Conservation (phyloP, 768 basidiomycete genomes). For the Calocybe indica region DNA sequence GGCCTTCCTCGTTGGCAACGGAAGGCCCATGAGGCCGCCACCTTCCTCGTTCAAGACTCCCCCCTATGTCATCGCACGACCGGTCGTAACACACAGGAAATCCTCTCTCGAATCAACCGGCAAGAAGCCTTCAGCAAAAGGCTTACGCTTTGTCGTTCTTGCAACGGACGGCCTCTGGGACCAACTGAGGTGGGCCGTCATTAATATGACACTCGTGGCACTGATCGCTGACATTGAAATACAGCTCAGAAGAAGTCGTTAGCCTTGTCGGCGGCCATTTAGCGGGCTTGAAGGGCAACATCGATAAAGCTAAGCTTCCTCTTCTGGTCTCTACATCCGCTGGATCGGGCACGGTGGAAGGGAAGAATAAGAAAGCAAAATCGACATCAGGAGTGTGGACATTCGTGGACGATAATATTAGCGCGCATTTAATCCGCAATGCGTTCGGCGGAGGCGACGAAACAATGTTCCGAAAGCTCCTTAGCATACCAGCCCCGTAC, state of each 20-base stretch:
- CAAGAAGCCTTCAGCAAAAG: conserved; percentile 20
- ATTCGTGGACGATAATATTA: conserved; percentile 74
- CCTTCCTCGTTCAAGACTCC: conserved; percentile 74
- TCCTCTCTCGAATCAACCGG: conserved; percentile 43
- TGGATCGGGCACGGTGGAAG: conserved; percentile 55
- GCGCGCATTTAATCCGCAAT: conserved; percentile 83
- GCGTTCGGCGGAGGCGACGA: conserved; percentile 86
- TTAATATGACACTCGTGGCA: neutral
- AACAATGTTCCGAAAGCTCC: conserved; percentile 43
- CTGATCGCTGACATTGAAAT: neutral
- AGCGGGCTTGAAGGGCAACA: conserved; percentile 57
- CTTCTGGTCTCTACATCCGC: conserved; percentile 47
- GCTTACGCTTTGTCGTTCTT: conserved; percentile 75
- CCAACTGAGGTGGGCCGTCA: conserved; percentile 37
- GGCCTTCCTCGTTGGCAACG: conserved; percentile 63
- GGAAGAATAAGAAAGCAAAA: conserved; percentile 43
- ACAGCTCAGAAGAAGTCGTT: conserved; percentile 80
- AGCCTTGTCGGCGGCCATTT: conserved; percentile 81
- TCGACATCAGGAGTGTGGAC: conserved; percentile 55
- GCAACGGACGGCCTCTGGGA: conserved; percentile 88
- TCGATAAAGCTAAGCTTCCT: conserved; percentile 55
- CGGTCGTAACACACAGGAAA: conserved; percentile 76
- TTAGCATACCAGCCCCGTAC: conserved; percentile 81
- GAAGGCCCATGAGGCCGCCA: conserved; percentile 49
- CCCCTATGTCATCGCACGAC: conserved; percentile 85